Percentiles rank a stretch among this genome's conserved stretches.
Evolutionary conservation across 2,329 filamentous ascomycete genomes (phyloP).

Genomic region (Penicillium sp.): DNA sequence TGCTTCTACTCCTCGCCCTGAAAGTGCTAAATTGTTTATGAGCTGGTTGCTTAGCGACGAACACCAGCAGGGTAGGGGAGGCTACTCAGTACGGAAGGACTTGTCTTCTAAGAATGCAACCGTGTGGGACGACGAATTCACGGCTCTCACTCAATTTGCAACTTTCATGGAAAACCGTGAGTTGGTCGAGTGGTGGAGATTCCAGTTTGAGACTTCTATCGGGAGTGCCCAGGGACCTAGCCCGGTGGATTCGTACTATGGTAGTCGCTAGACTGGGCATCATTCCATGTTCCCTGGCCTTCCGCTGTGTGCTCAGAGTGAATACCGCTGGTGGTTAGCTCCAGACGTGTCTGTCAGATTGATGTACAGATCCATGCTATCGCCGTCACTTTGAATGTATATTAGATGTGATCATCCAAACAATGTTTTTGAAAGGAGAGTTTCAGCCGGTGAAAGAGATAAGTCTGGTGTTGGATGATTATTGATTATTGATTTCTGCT

Average conservation of each 20-base stretch:
- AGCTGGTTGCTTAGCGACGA: slow-evolving; percentile 46
- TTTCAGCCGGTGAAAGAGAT: neutral
- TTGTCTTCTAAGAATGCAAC: neutral
- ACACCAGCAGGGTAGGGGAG: neutral
- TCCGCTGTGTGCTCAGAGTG: neutral
- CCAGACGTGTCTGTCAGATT: neutral
- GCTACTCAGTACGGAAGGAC: neutral
- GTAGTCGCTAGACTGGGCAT: neutral
- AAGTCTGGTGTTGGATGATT: too few species aligned
- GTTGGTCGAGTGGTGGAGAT: slow-evolving; percentile 44
- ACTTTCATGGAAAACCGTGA: slow-evolving; percentile 46
- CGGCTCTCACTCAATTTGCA: slow-evolving; percentile 34
- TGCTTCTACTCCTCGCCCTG: slow-evolving; percentile 50
- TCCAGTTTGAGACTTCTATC: slow-evolving; percentile 46
- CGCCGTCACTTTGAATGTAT: neutral
- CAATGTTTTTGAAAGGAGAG: neutral
- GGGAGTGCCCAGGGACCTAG: slow-evolving; percentile 44
- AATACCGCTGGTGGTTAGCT: neutral
- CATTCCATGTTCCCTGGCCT: neutral
- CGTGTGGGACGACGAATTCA: neutral
- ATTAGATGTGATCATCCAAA: neutral
- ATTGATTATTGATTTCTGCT: too few species aligned
- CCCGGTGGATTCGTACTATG: neutral
- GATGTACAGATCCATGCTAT: neutral
- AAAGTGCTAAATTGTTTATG: slow-evolving; percentile 54